Percentiles rank a stretch among this genome's conserved stretches.
Conservation (phyloP, 495 filamentous ascomycete genomes). For the Geoglossum glabrum region DNA sequence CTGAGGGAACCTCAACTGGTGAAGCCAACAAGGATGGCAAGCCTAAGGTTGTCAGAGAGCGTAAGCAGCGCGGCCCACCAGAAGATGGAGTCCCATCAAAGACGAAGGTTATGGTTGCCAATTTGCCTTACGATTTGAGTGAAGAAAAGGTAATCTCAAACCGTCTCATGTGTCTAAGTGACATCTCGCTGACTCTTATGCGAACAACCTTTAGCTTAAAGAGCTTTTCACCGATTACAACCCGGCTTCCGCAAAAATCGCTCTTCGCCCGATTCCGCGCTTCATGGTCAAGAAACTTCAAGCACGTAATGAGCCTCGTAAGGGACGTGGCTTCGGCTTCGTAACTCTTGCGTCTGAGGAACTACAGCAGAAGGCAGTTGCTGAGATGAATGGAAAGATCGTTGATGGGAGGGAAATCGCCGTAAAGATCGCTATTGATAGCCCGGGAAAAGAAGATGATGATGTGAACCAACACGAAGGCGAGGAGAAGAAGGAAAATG, state of each 20-base stretch:
- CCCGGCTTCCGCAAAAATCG: constrained; percentile 89
- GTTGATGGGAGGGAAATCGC: constrained; percentile 97
- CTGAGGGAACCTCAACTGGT: constrained; percentile 21
- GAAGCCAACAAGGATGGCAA: constrained; percentile 23
- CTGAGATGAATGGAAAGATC: constrained; percentile 97
- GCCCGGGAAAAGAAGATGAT: constrained; percentile 94
- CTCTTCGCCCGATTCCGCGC: constrained; percentile 89
- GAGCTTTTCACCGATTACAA: constrained; percentile 82
- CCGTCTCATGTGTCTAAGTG: not conserved
- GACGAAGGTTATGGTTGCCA: constrained; percentile 99
- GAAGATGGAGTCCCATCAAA: constrained; percentile 96
- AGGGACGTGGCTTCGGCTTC: constrained; percentile 97
- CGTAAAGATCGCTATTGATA: constrained; percentile 98
- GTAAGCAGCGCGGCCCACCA: constrained; percentile 75
- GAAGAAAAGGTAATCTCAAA: constrained; percentile 67
- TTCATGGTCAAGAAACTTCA: constrained; percentile 99
- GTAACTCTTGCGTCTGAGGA: constrained; percentile 91
- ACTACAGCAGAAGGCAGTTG: constrained; percentile 85
- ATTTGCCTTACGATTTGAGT: constrained; percentile 90
- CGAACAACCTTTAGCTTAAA: constrained; percentile 53
- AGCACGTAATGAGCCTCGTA: constrained; percentile 90
- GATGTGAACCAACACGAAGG: constrained; percentile 20
- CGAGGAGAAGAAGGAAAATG: constrained; percentile 20
- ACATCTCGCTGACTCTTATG: constrained; percentile 15
- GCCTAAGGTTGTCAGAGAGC: constrained; percentile 29